These are phyloP conservation scores for Pleurozium schreberi DNA, from an alignment of 225 moss, liverwort and hornwort genomes.

Conservation along the genomic window DNA sequence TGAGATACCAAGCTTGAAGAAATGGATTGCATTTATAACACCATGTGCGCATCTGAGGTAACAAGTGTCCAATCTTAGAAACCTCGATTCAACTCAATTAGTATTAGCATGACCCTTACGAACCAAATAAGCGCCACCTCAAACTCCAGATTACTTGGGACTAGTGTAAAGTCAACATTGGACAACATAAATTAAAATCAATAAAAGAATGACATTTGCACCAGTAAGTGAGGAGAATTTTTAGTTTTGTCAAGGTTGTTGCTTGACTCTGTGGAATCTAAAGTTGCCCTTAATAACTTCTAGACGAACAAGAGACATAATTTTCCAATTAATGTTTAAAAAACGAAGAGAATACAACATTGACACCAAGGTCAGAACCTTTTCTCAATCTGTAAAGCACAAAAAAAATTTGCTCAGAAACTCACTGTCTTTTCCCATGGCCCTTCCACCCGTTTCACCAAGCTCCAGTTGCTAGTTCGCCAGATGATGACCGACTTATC, in stretches of 20 bases:
- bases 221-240: background rate
- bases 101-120: background rate
- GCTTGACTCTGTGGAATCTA: background rate
- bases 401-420: background rate
- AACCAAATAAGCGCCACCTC: background rate
- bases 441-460: constrained; percentile 79
- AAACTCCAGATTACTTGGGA: background rate
- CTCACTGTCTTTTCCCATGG: constrained; percentile 94
- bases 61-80: background rate
- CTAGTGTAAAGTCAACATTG: background rate
- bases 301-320: background rate
- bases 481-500: constrained; percentile 87
- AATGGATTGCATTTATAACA: background rate
- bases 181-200: background rate
- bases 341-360: background rate
- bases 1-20: background rate
- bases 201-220: background rate
- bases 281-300: background rate
- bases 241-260: background rate
- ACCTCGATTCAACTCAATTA: background rate
- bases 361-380: background rate
- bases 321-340: background rate
- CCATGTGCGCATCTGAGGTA: background rate
- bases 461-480: constrained; percentile 85
- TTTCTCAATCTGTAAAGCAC: background rate